These are phyloP conservation scores for Ophiostoma australiae DNA, from an alignment of 2,329 filamentous ascomycete species.

Conservation along the genomic window DNA sequence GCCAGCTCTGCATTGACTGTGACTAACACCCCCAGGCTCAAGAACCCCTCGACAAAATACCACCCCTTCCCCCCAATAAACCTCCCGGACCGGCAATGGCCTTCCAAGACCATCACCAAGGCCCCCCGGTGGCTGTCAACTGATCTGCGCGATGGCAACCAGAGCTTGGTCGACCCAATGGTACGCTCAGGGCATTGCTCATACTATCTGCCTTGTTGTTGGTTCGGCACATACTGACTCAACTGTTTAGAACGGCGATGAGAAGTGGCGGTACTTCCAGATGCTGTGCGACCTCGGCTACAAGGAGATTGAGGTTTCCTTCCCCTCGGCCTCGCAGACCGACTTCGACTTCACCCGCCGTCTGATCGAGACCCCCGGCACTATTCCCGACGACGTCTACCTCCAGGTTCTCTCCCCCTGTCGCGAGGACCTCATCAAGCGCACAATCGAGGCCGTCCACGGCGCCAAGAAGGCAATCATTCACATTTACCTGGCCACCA, in stretches of 20 bases:
- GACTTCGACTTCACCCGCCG: conserved; percentile 93
- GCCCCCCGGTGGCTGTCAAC: conserved; percentile 87
- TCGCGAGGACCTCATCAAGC: conserved; percentile 80
- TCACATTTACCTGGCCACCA: conserved; percentile 94
- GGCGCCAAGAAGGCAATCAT: conserved; percentile 91
- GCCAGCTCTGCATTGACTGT: not conserved
- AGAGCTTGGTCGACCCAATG: conserved; percentile 91
- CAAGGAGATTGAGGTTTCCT: conserved; percentile 97
- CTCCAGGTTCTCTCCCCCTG: conserved; percentile 91
- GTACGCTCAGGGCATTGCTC: conserved; percentile 44
- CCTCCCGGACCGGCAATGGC: conserved; percentile 74
- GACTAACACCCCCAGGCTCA: conserved; percentile 50
- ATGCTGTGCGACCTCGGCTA: conserved; percentile 90
- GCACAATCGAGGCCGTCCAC: conserved; percentile 81
- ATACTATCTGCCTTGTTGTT: not conserved
- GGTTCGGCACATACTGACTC: not conserved
- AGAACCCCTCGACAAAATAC: conserved; percentile 74
- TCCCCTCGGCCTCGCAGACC: conserved; percentile 88
- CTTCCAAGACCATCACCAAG: conserved; percentile 73
- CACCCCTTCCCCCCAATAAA: conserved; percentile 62
- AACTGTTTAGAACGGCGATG: conserved; percentile 70
- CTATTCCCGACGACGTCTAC: conserved; percentile 82
- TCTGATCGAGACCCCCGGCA: conserved; percentile 77
- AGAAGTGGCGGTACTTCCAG: conserved; percentile 93
- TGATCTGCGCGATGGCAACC: conserved; percentile 87